A percentile compares a stretch with the other conserved stretches of the same genome.
These are phyloP conservation scores for Hanseniaspora vineae DNA, from an alignment of 805 yeast genomes.

Conservation along the genomic window DNA sequence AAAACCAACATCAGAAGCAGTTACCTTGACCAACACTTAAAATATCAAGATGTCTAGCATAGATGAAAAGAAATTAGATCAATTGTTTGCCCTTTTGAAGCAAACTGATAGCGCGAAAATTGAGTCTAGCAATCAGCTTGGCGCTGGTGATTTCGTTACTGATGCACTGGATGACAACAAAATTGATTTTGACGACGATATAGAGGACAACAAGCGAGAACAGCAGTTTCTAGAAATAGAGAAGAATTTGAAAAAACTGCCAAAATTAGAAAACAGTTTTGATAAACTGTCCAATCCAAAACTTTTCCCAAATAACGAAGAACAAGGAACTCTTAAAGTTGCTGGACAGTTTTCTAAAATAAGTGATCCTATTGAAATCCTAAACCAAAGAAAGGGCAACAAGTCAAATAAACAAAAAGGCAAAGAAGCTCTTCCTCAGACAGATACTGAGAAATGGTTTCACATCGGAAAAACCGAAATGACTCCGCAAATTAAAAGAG, in stretches of 20 bases:
- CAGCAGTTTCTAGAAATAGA: slow-evolving; percentile 19
- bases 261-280: slow-evolving; percentile 18
- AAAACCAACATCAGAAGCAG: too few relatives aligned
- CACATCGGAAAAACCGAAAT: slow-evolving; percentile 63
- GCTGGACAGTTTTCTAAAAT: slow-evolving; percentile 3
- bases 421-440: not conserved
- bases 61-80: slow-evolving; percentile 4
- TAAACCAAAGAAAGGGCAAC: slow-evolving; percentile 2
- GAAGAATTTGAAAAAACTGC: slow-evolving; percentile 15
- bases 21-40: too few relatives aligned
- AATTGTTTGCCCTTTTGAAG: slow-evolving; percentile 2
- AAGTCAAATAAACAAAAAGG: not conserved
- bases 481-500: slow-evolving; percentile 59
- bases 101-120: not conserved
- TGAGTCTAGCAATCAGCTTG: slow-evolving; percentile 1
- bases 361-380: slow-evolving; percentile 1
- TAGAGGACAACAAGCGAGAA: slow-evolving; percentile 3
- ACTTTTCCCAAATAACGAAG: slow-evolving; percentile 3
- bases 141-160: not conserved
- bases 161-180: slow-evolving; percentile 6
- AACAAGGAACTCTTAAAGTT: slow-evolving; percentile 7
- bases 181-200: slow-evolving; percentile 7
- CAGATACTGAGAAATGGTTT: slow-evolving; percentile 55
- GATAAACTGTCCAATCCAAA: slow-evolving; percentile 12
- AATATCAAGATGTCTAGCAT: not conserved